Evolutionary conservation across 2,329 filamentous ascomycete genomes (phyloP).

Genomic region (Scopulariopsis brevicaulis): DNA sequence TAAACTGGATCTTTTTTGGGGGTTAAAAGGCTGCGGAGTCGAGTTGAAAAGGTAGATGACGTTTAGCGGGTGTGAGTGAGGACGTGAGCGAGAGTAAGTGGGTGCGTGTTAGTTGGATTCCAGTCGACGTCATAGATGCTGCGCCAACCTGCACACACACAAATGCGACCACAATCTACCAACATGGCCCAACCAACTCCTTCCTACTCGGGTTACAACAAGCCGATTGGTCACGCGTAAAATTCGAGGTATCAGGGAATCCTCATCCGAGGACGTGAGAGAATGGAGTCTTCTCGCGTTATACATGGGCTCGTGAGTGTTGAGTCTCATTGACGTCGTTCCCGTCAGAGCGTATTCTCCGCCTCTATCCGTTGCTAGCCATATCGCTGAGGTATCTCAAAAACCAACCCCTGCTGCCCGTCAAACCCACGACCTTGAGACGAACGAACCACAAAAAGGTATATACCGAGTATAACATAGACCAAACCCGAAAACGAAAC

Average conservation of each 20-base stretch:
- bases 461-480: too few species aligned
- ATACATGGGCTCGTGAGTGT: neutral
- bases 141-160: neutral
- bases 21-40: neutral
- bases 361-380: neutral
- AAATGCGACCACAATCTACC: neutral
- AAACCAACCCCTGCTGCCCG: neutral
- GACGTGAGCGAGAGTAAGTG: neutral
- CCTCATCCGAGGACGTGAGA: too few species aligned
- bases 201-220: too few species aligned
- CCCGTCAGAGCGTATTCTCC: neutral
- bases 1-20: neutral
- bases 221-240: too few species aligned
- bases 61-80: neutral
- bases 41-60: too few species aligned
- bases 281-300: neutral
- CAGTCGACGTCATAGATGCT: neutral
- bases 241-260: too few species aligned
- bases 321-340: neutral
- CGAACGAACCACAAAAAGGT: neutral
- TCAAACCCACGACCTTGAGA: neutral
- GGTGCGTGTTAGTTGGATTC: neutral
- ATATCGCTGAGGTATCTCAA: neutral
- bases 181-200: too few species aligned
- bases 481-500: neutral